Conservation (phyloP, 2,329 filamentous ascomycete species). For the Diaporthe vaccinii region DNA sequence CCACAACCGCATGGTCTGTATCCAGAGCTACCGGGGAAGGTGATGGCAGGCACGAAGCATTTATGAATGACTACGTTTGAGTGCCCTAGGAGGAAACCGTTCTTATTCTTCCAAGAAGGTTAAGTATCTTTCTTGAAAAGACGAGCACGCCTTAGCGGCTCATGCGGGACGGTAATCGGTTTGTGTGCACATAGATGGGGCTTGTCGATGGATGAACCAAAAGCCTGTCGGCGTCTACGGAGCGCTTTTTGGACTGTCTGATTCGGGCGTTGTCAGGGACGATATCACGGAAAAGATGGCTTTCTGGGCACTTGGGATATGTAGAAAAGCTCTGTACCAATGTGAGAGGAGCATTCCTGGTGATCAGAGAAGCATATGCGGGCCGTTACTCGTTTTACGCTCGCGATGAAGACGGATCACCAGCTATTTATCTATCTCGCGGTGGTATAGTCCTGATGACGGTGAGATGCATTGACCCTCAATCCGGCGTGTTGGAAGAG, state of each 20-base stretch:
- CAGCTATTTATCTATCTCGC: neutral
- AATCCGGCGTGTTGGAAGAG: neutral
- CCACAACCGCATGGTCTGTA: neutral
- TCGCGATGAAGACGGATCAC: neutral
- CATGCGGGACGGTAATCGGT: neutral
- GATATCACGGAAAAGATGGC: slow-evolving; percentile 1
- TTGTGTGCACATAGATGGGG: slow-evolving; percentile 14
- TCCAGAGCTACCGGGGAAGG: neutral
- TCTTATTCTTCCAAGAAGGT: slow-evolving; percentile 22
- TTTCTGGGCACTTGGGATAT: slow-evolving; percentile 11
- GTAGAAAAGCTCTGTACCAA: slow-evolving; percentile 26
- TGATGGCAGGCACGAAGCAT: neutral
- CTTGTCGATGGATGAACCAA: neutral
- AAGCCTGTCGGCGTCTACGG: slow-evolving; percentile 16
- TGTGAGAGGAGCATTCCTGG: slow-evolving; percentile 7
- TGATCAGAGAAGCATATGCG: neutral
- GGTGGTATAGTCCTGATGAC: neutral
- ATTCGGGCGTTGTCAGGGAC: slow-evolving; percentile 15
- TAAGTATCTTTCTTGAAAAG: slow-evolving; percentile 33
- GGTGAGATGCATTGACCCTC: neutral
- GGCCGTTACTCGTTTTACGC: neutral
- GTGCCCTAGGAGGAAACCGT: neutral
- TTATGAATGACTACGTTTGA: neutral
- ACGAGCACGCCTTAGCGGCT: neutral
- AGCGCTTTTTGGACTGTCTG: slow-evolving; percentile 5